phyloP scores from a whole-genome alignment of 441 rosid genomes.

The Syzygium malaccense region DNA sequence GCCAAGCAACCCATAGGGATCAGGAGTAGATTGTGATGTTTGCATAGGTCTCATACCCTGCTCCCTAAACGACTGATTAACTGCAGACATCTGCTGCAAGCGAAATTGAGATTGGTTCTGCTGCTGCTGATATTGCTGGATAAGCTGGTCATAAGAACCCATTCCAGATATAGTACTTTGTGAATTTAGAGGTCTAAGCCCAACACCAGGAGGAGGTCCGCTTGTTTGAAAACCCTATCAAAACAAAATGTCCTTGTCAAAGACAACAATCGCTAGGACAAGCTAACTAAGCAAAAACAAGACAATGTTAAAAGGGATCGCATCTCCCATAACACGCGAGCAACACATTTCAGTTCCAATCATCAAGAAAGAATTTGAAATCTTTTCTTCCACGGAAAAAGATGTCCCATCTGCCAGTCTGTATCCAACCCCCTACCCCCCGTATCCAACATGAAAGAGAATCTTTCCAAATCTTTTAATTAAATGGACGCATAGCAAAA shows the following conservation, averaged over 20 bases:
- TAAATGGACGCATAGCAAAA: constrained; percentile 11
- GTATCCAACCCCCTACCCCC: not conserved
- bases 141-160: constrained; percentile 69
- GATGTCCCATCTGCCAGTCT: not conserved
- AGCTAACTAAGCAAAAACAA: not conserved
- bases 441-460: not conserved
- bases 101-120: constrained; percentile 81
- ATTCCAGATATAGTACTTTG: constrained; percentile 54
- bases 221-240: constrained; percentile 42
- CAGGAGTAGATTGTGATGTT: constrained; percentile 60
- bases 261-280: not conserved
- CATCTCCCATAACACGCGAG: not conserved
- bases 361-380: not conserved
- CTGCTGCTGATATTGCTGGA: constrained; percentile 74
- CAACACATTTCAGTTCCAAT: not conserved
- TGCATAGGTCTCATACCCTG: constrained; percentile 67
- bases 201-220: constrained; percentile 78
- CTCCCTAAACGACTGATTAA: constrained; percentile 82
- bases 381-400: not conserved
- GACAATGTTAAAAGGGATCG: not conserved
- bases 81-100: constrained; percentile 74
- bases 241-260: not conserved
- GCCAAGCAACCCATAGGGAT: constrained; percentile 89
- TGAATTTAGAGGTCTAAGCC: constrained; percentile 79
- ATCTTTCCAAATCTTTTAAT: not conserved